Conservation (phyloP, 2,329 filamentous ascomycete genomes). For the Akanthomyces dipterigenus region DNA sequence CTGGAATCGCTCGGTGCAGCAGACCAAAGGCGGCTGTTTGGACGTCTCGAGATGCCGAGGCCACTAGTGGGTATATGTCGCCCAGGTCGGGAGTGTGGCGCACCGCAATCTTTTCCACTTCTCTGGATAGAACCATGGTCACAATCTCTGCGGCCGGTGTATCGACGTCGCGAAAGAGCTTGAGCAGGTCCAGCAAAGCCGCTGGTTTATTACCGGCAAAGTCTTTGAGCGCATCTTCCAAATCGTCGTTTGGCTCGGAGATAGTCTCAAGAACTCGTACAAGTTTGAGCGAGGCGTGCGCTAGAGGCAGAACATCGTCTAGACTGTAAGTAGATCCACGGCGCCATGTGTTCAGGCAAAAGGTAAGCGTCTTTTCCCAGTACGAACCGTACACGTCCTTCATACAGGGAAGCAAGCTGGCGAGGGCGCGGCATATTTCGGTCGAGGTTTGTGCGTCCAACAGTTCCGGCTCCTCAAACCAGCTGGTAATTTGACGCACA, state of each 20-base stretch:
- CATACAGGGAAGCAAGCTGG: conserved; percentile 63
- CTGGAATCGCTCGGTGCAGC: conserved; percentile 72
- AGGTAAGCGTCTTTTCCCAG: conserved; percentile 63
- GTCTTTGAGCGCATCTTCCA: conserved; percentile 65
- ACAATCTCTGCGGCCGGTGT: conserved; percentile 68
- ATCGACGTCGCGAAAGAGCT: conserved; percentile 35
- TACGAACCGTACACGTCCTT: conserved; percentile 81
- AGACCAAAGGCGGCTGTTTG: conserved; percentile 77
- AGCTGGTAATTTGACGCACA: conserved; percentile 68
- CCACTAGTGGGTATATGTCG: conserved; percentile 69
- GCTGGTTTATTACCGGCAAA: conserved; percentile 48
- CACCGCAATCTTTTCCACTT: conserved; percentile 58
- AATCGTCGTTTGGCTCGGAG: conserved; percentile 76
- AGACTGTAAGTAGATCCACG: conserved; percentile 34
- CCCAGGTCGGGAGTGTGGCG: conserved; percentile 55
- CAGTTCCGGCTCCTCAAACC: conserved; percentile 50
- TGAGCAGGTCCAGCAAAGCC: conserved; percentile 58
- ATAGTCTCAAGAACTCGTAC: conserved; percentile 56
- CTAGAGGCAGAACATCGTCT: conserved; percentile 50
- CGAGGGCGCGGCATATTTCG: conserved; percentile 50
- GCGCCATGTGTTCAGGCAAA: conserved; percentile 53
- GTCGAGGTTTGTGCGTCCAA: conserved; percentile 38
- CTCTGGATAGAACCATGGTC: conserved; percentile 65
- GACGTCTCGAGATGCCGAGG: conserved; percentile 65
- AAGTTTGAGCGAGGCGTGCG: conserved; percentile 68